phyloP scores from a whole-genome alignment of 257 asterid genomes.

The Ligustrum vulgare region DNA sequence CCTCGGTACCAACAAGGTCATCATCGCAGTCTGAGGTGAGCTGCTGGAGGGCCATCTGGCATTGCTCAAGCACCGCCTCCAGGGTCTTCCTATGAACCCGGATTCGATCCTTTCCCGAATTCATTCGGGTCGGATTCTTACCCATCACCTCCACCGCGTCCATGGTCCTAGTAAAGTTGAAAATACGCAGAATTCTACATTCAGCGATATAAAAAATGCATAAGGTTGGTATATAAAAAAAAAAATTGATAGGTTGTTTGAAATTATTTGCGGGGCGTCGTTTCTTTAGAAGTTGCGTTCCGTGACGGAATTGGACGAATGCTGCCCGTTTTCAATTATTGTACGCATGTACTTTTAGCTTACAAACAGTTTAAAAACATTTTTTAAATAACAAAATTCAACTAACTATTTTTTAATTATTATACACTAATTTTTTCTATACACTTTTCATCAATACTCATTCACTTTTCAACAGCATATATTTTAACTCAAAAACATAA shows the following conservation, averaged over 20 bases:
- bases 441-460: too few relatives aligned
- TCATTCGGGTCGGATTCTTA: slow-evolving; percentile 28
- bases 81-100: slow-evolving; percentile 76
- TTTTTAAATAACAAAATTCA: too few relatives aligned
- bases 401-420: too few relatives aligned
- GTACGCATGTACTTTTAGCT: too few relatives aligned
- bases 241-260: too few relatives aligned
- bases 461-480: too few relatives aligned
- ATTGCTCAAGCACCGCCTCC: slow-evolving; percentile 76
- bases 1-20: slow-evolving; percentile 28
- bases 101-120: slow-evolving; percentile 36
- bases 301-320: not conserved
- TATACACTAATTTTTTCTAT: too few relatives aligned
- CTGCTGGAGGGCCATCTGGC: slow-evolving; percentile 75
- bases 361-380: too few relatives aligned
- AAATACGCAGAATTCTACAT: not conserved
- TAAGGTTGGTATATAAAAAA: too few relatives aligned
- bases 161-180: slow-evolving; percentile 35
- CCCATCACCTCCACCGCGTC: slow-evolving; percentile 35
- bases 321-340: not conserved
- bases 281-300: not conserved
- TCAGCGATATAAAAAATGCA: not conserved
- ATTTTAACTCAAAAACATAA: too few relatives aligned
- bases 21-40: slow-evolving; percentile 56
- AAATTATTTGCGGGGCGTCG: too few relatives aligned